A percentile compares a stretch with the other conserved stretches of the same genome.
Evolutionary conservation across 768 basidiomycete species (phyloP).

Genomic region (Steccherinum ochraceum): DNA sequence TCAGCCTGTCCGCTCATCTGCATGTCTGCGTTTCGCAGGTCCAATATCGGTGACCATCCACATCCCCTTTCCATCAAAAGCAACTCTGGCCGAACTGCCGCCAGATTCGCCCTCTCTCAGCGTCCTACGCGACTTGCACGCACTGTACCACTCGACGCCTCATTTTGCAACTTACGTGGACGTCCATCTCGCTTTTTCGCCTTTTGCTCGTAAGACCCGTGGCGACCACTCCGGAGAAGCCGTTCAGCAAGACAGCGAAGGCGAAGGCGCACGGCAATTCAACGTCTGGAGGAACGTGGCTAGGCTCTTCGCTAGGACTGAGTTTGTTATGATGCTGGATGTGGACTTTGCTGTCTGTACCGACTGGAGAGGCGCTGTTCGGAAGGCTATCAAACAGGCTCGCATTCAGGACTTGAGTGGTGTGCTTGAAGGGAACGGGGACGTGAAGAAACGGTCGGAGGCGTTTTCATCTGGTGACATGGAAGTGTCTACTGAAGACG

Average conservation of each 20-base stretch:
- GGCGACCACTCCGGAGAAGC: constrained; percentile 2
- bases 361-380: constrained; percentile 60
- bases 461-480: constrained; percentile 14
- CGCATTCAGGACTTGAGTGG: neutral
- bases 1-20: neutral
- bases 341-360: constrained; percentile 86
- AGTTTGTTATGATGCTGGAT: constrained; percentile 87
- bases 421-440: neutral
- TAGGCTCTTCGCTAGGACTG: constrained; percentile 75
- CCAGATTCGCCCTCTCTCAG: constrained; percentile 1
- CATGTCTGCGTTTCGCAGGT: constrained; percentile 33
- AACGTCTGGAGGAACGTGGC: constrained; percentile 89
- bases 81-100: neutral
- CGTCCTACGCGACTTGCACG: constrained; percentile 52
- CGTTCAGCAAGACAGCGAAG: constrained; percentile 7
- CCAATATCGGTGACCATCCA: constrained; percentile 85
- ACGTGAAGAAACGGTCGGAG: constrained; percentile 8
- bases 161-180: constrained; percentile 68
- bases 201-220: constrained; percentile 31
- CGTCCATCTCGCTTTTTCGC: constrained; percentile 80
- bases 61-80: constrained; percentile 41
- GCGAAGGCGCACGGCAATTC: constrained; percentile 61
- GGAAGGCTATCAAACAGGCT: constrained; percentile 20
- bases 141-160: constrained; percentile 59
- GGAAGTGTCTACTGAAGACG: constrained; percentile 15